Evolutionary conservation across 225 moss, liverwort and hornwort genomes (phyloP).

Genomic region (Ulota crispa): DNA sequence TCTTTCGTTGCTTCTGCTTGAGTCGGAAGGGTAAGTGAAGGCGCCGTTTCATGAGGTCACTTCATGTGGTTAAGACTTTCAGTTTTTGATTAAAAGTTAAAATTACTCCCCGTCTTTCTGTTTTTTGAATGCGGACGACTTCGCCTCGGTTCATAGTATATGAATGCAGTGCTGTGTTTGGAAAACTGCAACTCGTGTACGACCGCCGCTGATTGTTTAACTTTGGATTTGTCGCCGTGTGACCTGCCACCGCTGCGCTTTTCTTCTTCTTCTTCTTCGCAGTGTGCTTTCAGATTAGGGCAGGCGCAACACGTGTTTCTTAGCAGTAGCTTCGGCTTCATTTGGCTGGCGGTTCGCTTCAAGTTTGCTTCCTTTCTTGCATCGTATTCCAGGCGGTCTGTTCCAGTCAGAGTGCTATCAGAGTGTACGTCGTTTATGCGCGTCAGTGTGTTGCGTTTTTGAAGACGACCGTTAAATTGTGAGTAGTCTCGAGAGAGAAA

Average conservation of each 20-base stretch:
- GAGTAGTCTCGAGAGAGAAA: neutral
- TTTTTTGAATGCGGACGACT: neutral
- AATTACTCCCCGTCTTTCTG: neutral
- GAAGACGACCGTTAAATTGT: neutral
- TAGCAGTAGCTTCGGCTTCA: neutral
- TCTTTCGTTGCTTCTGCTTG: neutral
- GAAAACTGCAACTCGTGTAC: neutral
- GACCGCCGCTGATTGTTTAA: neutral
- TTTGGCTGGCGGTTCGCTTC: neutral
- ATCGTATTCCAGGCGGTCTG: neutral
- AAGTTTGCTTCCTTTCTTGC: neutral
- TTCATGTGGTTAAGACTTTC: neutral
- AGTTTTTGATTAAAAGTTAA: neutral
- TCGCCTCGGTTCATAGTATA: too few relatives aligned
- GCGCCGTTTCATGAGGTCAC: neutral
- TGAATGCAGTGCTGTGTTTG: neutral
- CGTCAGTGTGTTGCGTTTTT: neutral
- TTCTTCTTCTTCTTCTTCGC: neutral
- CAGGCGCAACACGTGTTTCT: neutral
- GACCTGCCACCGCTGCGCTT: neutral
- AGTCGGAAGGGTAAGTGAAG: neutral
- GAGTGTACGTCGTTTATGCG: neutral
- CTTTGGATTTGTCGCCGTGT: neutral
- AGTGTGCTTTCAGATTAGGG: neutral
- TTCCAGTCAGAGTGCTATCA: neutral